These are phyloP conservation scores for Xylaria longipes DNA, from an alignment of 495 filamentous ascomycete species.

Conservation along the genomic window DNA sequence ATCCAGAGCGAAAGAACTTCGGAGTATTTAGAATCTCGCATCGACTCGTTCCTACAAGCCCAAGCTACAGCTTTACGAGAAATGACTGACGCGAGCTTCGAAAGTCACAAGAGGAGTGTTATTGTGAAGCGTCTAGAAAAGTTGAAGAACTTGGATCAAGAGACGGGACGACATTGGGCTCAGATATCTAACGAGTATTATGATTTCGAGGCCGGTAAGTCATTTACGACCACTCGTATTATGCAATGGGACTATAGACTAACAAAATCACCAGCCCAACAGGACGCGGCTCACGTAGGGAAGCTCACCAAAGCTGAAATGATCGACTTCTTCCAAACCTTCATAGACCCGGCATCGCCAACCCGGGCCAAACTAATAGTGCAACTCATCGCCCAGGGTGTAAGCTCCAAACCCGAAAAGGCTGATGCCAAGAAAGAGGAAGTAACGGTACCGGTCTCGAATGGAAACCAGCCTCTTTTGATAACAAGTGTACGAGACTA, in stretches of 20 bases:
- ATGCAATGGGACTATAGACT: background rate
- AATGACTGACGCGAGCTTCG: conserved; percentile 87
- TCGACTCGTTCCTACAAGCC: conserved; percentile 77
- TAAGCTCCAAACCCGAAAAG: conserved; percentile 46
- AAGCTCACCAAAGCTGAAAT: conserved; percentile 79
- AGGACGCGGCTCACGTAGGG: conserved; percentile 77
- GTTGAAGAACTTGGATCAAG: conserved; percentile 87
- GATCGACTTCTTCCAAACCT: conserved; percentile 77
- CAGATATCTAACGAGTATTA: conserved; percentile 86
- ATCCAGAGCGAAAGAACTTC: conserved; percentile 92
- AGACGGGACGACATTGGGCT: conserved; percentile 81
- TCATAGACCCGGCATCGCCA: conserved; percentile 75
- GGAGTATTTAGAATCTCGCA: conserved; percentile 82
- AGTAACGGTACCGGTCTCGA: conserved; percentile 38
- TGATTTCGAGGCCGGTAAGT: conserved; percentile 83
- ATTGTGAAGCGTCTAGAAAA: conserved; percentile 90
- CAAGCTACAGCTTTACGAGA: conserved; percentile 69
- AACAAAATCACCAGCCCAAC: conserved; percentile 59
- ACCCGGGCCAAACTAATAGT: conserved; percentile 80
- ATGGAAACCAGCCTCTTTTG: conserved; percentile 53
- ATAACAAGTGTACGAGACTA: conserved; percentile 79
- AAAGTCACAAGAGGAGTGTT: conserved; percentile 86
- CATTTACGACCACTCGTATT: background rate
- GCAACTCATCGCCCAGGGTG: conserved; percentile 78
- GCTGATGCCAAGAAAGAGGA: conserved; percentile 38